A percentile compares a stretch with the other conserved stretches of the same genome.
These are phyloP conservation scores for Capillidium rhysosporum DNA, from an alignment of 371 early-diverging fungal species.

Conservation along the genomic window DNA sequence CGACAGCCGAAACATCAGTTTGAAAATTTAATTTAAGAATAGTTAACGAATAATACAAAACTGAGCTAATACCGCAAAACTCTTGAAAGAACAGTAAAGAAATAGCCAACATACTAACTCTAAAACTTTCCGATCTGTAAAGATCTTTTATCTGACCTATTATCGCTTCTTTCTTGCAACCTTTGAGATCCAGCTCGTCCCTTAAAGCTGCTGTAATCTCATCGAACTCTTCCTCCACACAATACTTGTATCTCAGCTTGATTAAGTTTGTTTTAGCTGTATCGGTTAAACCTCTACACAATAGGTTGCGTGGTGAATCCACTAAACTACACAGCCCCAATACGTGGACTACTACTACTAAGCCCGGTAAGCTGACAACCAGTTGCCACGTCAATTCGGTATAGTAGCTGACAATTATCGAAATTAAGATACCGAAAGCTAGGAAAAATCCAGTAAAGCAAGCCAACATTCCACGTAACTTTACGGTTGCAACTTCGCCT, in stretches of 20 bases:
- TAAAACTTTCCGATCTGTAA: neutral
- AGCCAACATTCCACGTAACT: conserved; percentile 42
- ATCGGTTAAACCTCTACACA: neutral
- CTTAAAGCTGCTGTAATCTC: conserved; percentile 10
- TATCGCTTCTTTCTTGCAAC: no score
- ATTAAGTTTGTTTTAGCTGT: neutral
- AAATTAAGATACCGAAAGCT: conserved; percentile 38
- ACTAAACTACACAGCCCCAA: neutral
- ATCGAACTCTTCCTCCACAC: neutral
- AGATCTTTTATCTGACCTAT: conserved; percentile 22
- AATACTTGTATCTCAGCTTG: neutral
- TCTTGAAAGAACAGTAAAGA: conserved; percentile 53
- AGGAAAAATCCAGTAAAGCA: conserved; percentile 20
- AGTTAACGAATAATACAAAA: conserved; percentile 27
- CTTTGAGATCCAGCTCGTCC: conserved; percentile 19
- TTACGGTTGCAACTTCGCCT: conserved; percentile 48
- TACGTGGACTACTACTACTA: neutral
- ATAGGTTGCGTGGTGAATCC: neutral
- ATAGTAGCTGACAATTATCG: conserved; percentile 16
- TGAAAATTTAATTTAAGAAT: conserved; percentile 31
- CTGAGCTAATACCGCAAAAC: conserved; percentile 37
- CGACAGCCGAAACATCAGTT: conserved; percentile 13
- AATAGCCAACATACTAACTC: conserved; percentile 12
- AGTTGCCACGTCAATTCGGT: conserved; percentile 23
- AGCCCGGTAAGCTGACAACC: conserved; percentile 31